Evolutionary conservation across 2,329 filamentous ascomycete species (phyloP), one percentile per base, ranked within the genome.

Genomic region (Aspergillus persii): DNA sequence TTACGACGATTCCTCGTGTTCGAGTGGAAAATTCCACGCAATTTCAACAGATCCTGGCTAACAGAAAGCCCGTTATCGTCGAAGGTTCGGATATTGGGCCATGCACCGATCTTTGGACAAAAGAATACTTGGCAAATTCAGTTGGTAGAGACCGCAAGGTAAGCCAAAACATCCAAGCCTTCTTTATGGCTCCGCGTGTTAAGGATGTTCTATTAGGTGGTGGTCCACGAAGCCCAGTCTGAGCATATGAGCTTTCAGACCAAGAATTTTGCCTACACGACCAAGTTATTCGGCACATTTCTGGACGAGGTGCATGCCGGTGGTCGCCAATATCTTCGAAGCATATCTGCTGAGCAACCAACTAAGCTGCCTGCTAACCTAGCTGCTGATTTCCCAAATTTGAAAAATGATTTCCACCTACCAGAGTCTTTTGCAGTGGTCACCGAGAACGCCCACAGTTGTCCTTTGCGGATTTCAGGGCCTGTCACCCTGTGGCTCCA

Each of bases 401-500:
- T 96, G 41, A 82, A 87, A 0, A 59, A 74, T 1, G 91, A 96
- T 71, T 96, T 96, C 72, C 68, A 72, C 12, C 74, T 96, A 1
- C 91, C 92, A 1, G 66, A 79, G 1, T 79, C 86, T 61, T 77
- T 96, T 8, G 73, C 74, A 0, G 77, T 83, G 36, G 86, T 91
- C 3, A 71, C 69, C 4, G 77, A 87, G n/a, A 86, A 86, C 61
- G 74, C 84, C 3, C 92, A 96, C 71, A 94, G 89, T 71, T 93
- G 90, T 2, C 88, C 92, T 0, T 76, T 96, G 27, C 84, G 92
- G 23, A 87, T 96, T 60, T 94, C 90, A 3, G 91, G 91, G 0
- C 85, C 85, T 1, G 89, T 94, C 9, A 89, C 87, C 46, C 90
- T 96, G 85, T 96, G 93, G 92, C 80, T 96, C 33, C 91, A 96